Conservation (phyloP, 2,329 filamentous ascomycete genomes). For the Ceratocystiopsis brevicomis region DNA sequence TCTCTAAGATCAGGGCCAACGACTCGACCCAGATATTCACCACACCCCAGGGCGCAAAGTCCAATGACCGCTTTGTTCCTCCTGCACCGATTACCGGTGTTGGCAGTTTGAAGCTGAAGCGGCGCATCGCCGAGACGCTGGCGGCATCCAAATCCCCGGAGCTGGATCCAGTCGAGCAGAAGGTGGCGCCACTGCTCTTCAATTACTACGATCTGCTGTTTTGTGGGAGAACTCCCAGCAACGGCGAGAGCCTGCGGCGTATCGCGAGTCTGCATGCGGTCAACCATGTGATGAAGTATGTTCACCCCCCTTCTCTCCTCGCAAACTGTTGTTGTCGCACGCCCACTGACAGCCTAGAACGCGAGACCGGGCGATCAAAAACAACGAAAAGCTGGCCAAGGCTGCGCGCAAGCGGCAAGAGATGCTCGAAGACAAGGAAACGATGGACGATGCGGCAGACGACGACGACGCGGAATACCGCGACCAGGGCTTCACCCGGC, state of each 20-base stretch:
- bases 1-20: conserved; percentile 26
- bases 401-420: conserved; percentile 22
- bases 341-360: conserved; percentile 30
- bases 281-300: conserved; percentile 78
- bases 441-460: conserved; percentile 36
- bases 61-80: conserved; percentile 14
- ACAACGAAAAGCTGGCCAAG: conserved; percentile 61
- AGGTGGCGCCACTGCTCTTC: conserved; percentile 54
- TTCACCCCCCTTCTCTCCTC: background rate
- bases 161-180: conserved; percentile 44
- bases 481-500: conserved; percentile 89
- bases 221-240: conserved; percentile 49
- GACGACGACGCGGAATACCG: conserved; percentile 54
- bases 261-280: conserved; percentile 66
- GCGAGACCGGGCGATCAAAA: conserved; percentile 77
- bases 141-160: conserved; percentile 32
- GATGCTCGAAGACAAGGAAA: conserved; percentile 29
- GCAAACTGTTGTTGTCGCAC: conserved; percentile 8
- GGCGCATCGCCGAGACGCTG: conserved; percentile 37
- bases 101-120: conserved; percentile 44
- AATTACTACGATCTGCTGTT: conserved; percentile 67
- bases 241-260: conserved; percentile 49
- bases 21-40: conserved; percentile 29
- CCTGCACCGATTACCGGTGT: conserved; percentile 20
- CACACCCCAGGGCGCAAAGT: conserved; percentile 23